phyloP scores from a whole-genome alignment of 1,284 basidiomycete species.

The Marasmius oreades region DNA sequence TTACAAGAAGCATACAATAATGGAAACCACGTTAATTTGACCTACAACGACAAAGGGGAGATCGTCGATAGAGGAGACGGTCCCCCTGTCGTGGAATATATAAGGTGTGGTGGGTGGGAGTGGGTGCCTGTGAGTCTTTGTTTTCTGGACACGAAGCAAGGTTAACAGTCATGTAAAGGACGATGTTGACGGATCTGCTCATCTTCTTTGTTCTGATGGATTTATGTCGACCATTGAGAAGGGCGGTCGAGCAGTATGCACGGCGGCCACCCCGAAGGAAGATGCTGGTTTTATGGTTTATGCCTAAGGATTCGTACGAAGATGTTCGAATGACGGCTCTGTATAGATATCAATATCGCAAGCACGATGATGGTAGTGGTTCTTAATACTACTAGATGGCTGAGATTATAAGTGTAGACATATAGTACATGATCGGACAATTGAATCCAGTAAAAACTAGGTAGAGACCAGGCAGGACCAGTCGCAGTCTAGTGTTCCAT shows the following conservation, averaged over 20 bases:
- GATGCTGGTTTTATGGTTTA: constrained; percentile 44
- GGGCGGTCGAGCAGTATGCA: constrained; percentile 54
- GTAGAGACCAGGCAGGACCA: too few relatives aligned
- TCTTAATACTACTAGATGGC: background rate
- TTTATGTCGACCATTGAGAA: constrained; percentile 55
- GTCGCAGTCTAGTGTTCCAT: too few relatives aligned
- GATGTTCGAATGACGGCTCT: too few relatives aligned
- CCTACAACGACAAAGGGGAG: constrained; percentile 51
- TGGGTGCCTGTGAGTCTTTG: constrained; percentile 74
- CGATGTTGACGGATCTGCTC: constrained; percentile 50
- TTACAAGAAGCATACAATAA: constrained; percentile 69
- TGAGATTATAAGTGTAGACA: background rate
- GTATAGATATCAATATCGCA: background rate
- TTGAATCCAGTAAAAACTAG: too few relatives aligned
- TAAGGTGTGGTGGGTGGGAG: constrained; percentile 77
- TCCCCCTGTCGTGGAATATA: constrained; percentile 71
- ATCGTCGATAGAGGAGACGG: constrained; percentile 42
- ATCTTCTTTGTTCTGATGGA: constrained; percentile 74
- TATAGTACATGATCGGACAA: too few relatives aligned
- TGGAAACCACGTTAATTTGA: constrained; percentile 65
- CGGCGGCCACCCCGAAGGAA: constrained; percentile 30
- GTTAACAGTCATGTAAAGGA: constrained; percentile 37
- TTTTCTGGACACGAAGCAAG: constrained; percentile 6
- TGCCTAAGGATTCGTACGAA: constrained; percentile 22
- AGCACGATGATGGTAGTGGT: background rate